A percentile compares a stretch with the other conserved stretches of the same genome.
These are phyloP conservation scores for Cenococcum geophilum DNA, from an alignment of 495 filamentous ascomycete genomes.

Conservation along the genomic window DNA sequence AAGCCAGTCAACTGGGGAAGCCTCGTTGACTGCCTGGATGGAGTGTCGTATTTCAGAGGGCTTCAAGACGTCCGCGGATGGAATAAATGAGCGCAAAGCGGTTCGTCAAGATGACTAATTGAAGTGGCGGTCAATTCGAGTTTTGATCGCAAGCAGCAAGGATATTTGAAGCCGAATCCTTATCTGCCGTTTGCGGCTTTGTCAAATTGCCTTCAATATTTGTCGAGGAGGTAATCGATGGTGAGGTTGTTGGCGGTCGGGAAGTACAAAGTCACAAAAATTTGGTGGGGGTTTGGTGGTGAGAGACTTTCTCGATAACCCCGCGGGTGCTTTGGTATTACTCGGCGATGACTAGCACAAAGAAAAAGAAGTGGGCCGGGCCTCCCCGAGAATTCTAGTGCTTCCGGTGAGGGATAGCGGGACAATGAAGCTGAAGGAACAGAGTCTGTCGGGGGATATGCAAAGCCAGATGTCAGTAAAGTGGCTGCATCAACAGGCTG, in stretches of 20 bases:
- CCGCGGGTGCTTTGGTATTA: background rate
- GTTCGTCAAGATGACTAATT: constrained; percentile 4
- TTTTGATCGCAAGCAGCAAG: background rate
- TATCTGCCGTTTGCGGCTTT: background rate
- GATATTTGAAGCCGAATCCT: background rate
- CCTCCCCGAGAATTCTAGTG: no score
- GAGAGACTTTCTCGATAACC: background rate
- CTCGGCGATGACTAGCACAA: background rate
- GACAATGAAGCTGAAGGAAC: background rate
- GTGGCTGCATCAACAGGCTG: no score
- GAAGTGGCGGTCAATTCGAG: background rate
- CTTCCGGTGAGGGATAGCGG: no score
- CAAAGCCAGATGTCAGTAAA: background rate
- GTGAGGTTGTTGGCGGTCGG: background rate
- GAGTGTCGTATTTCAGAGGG: background rate
- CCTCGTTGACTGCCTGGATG: background rate
- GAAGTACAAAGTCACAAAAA: background rate
- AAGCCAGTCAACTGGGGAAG: background rate
- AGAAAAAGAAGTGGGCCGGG: background rate
- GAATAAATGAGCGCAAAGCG: background rate
- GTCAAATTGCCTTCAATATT: background rate
- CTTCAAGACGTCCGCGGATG: background rate
- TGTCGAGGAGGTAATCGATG: background rate
- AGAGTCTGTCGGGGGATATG: background rate
- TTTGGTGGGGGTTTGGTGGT: background rate